Percentiles rank a stretch among this genome's conserved stretches.
Evolutionary conservation across 2,329 filamentous ascomycete genomes (phyloP).

Genomic region (Colletotrichum gloeosporioides): DNA sequence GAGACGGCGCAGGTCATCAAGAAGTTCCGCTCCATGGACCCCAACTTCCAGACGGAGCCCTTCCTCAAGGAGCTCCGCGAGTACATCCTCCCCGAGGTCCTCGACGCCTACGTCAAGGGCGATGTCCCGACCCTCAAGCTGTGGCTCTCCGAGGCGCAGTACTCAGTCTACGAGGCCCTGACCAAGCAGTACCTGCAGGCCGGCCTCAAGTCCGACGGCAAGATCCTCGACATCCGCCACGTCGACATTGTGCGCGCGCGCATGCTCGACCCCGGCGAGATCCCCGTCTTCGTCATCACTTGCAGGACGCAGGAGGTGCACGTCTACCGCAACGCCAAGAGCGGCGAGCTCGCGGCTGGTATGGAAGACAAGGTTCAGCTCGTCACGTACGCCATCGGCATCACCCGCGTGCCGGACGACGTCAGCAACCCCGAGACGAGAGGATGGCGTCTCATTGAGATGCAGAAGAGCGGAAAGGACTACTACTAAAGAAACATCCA

Average conservation of each 20-base stretch:
- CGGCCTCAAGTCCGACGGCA: slow-evolving; percentile 92
- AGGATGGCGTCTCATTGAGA: slow-evolving; percentile 96
- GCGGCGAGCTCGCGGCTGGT: slow-evolving; percentile 85
- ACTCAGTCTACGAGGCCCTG: slow-evolving; percentile 94
- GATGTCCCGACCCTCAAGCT: slow-evolving; percentile 89
- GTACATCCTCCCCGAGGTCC: slow-evolving; percentile 95
- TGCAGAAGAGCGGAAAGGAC: slow-evolving; percentile 97
- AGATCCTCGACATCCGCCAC: slow-evolving; percentile 92
- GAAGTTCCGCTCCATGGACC: slow-evolving; percentile 96
- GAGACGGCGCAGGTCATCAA: slow-evolving; percentile 98
- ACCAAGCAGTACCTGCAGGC: slow-evolving; percentile 95
- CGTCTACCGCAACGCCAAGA: slow-evolving; percentile 93
- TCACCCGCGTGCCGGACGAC: slow-evolving; percentile 92
- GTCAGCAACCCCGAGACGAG: slow-evolving; percentile 96
- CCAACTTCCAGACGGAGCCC: slow-evolving; percentile 90
- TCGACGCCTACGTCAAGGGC: slow-evolving; percentile 98
- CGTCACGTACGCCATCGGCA: slow-evolving; percentile 96
- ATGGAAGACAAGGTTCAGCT: slow-evolving; percentile 99
- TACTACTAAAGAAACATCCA: slow-evolving; percentile 57
- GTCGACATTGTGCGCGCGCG: slow-evolving; percentile 86
- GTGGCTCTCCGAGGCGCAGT: slow-evolving; percentile 96
- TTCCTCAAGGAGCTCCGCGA: slow-evolving; percentile 96
- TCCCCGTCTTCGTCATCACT: slow-evolving; percentile 96
- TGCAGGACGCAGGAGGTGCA: slow-evolving; percentile 98
- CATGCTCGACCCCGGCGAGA: slow-evolving; percentile 83